These are phyloP conservation scores for Stellera chamaejasme DNA, from an alignment of 345 rosid species.

Conservation along the genomic window DNA sequence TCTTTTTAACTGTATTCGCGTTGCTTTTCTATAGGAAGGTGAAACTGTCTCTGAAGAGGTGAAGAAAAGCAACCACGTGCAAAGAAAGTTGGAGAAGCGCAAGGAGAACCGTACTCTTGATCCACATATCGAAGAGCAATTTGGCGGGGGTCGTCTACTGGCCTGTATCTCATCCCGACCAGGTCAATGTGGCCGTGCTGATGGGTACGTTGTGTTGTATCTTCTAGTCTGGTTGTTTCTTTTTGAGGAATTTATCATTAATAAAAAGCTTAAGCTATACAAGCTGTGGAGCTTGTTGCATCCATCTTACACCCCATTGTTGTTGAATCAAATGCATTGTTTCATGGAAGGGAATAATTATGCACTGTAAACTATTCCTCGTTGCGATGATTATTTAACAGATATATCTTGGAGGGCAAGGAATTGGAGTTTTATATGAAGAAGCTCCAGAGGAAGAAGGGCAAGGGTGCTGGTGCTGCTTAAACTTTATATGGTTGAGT, in stretches of 20 bases:
- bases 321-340: no score
- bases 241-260: no score
- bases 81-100: constrained; percentile 47
- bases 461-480: constrained; percentile 65
- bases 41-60: constrained; percentile 44
- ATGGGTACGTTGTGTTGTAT: constrained; percentile 35
- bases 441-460: constrained; percentile 90
- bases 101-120: constrained; percentile 46
- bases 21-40: constrained; percentile 27
- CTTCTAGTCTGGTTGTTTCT: no score
- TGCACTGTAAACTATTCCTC: no score
- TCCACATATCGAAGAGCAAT: constrained; percentile 66
- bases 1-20: background rate
- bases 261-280: no score
- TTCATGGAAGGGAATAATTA: no score
- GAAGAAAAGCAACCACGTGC: constrained; percentile 56
- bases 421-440: constrained; percentile 75
- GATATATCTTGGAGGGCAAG: constrained; percentile 63
- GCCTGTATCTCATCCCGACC: constrained; percentile 73
- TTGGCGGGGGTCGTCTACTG: constrained; percentile 52
- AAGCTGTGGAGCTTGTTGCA: no score
- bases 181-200: constrained; percentile 77
- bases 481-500: constrained; percentile 17
- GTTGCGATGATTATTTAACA: constrained; percentile 15
- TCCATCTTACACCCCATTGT: no score